Percentiles rank a stretch among this genome's conserved stretches.
These are phyloP conservation scores for Suhomyces wounanorum DNA, from an alignment of 1,139 yeast genomes.

Conservation along the genomic window DNA sequence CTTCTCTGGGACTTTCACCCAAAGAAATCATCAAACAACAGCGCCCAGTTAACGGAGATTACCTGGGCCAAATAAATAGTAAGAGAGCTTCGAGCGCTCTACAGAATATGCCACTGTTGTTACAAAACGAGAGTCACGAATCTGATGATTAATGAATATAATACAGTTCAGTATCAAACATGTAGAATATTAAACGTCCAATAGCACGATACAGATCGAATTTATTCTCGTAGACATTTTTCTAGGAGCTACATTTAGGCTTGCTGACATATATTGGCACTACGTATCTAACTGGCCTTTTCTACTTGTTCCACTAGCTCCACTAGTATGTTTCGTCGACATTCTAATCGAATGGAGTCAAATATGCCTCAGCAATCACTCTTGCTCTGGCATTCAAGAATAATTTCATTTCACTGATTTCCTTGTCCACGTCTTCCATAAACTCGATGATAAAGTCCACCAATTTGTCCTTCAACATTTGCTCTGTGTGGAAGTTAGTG, in stretches of 20 bases:
- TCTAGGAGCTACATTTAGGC: background rate
- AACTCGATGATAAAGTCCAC: conserved; percentile 96
- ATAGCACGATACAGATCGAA: too few relatives aligned
- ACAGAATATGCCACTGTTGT: conserved; percentile 5
- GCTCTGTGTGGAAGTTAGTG: conserved; percentile 93
- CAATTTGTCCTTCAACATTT: conserved; percentile 91
- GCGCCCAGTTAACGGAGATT: conserved; percentile 11
- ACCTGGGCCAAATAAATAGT: conserved; percentile 1
- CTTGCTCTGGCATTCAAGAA: conserved; percentile 97
- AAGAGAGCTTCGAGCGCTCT: conserved; percentile 6
- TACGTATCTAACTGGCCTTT: conserved; percentile 5
- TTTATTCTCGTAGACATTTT: too few relatives aligned
- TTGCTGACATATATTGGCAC: conserved; percentile 3
- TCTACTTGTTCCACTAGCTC: conserved; percentile 1
- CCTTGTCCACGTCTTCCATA: conserved; percentile 99
- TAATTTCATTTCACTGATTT: conserved; percentile 96
- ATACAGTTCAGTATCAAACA: background rate
- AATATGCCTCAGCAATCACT: conserved; percentile 93
- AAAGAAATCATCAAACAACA: conserved; percentile 28
- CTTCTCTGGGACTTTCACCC: conserved; percentile 38
- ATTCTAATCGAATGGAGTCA: conserved; percentile 65
- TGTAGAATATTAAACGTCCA: background rate
- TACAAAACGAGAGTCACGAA: conserved; percentile 4
- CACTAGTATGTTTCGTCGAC: background rate
- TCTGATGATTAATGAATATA: conserved; percentile 1